Percentiles rank a stretch among this genome's conserved stretches.
Evolutionary conservation across 306 rosid genomes (phyloP).

Genomic region (Crataegus laevigata): DNA sequence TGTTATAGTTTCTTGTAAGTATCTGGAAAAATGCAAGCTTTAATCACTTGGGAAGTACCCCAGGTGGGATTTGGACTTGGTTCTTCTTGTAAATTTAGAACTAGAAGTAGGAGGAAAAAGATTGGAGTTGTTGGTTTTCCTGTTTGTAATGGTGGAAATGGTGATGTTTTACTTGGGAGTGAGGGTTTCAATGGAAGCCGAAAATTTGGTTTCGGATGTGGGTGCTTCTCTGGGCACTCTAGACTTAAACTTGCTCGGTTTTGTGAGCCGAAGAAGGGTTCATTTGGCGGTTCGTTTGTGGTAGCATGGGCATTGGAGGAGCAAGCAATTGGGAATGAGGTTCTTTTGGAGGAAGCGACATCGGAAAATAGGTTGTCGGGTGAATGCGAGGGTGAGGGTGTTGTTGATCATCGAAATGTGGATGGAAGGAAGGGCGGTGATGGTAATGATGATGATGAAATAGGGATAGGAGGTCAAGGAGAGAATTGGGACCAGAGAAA

Average conservation of each 20-base stretch:
- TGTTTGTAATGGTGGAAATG: slow-evolving; percentile 22
- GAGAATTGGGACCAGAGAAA: slow-evolving; percentile 21
- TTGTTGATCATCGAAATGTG: slow-evolving; percentile 14
- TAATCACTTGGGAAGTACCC: slow-evolving; percentile 29
- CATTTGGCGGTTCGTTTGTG: slow-evolving; percentile 36
- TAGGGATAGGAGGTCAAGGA: slow-evolving; percentile 13
- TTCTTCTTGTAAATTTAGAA: slow-evolving; percentile 18
- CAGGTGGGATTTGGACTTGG: slow-evolving; percentile 26
- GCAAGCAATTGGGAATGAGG: slow-evolving; percentile 34
- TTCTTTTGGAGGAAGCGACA: slow-evolving; percentile 18
- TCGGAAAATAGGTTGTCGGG: slow-evolving; percentile 10
- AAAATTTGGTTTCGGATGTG: slow-evolving; percentile 36
- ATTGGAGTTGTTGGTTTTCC: slow-evolving; percentile 28
- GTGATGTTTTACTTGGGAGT: slow-evolving; percentile 12
- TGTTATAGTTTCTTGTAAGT: slow-evolving; percentile 8
- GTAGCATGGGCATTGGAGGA: slow-evolving; percentile 49
- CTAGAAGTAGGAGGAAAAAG: slow-evolving; percentile 30
- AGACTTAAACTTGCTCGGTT: slow-evolving; percentile 28
- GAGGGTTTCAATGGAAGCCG: slow-evolving; percentile 24
- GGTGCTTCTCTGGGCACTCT: slow-evolving; percentile 34
- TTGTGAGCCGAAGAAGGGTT: slow-evolving; percentile 30
- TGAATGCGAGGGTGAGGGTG: slow-evolving; percentile 21
- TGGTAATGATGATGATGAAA: slow-evolving; percentile 21
- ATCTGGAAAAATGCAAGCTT: slow-evolving; percentile 40
- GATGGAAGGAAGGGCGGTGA: slow-evolving; percentile 13